phyloP scores from a whole-genome alignment of 2,329 filamentous ascomycete species.

The Xylariaceae sp. region DNA sequence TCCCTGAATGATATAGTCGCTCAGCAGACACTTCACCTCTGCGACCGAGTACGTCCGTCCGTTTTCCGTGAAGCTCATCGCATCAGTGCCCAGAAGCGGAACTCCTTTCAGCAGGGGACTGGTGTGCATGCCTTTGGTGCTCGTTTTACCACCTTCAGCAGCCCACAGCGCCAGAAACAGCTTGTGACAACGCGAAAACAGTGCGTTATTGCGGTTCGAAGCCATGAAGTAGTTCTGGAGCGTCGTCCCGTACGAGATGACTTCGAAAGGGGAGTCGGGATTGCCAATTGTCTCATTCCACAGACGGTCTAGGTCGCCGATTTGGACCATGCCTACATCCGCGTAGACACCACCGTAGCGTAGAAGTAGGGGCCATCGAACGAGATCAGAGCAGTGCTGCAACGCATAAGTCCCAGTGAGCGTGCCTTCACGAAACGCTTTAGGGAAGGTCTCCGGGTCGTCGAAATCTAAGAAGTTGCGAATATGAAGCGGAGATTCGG shows the following conservation, averaged over 20 bases:
- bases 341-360: constrained; percentile 52
- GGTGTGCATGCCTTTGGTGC: neutral
- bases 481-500: constrained; percentile 42
- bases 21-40: neutral
- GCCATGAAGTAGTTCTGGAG: neutral
- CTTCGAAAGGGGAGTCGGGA: constrained; percentile 19
- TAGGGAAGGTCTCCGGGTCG: constrained; percentile 40
- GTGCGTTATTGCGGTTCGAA: neutral
- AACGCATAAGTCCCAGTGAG: constrained; percentile 44
- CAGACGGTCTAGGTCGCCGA: constrained; percentile 49
- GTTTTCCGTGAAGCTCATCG: neutral
- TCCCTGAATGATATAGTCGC: neutral
- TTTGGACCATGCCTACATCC: constrained; percentile 50
- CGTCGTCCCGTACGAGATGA: neutral
- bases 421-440: constrained; percentile 42
- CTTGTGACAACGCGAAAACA: neutral
- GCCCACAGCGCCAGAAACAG: neutral
- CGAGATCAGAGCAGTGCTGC: constrained; percentile 53
- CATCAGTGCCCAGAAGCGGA: neutral
- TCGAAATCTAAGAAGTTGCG: constrained; percentile 42
- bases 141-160: neutral
- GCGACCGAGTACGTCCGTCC: neutral
- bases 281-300: constrained; percentile 46
- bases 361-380: constrained; percentile 50
- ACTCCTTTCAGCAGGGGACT: neutral